These are phyloP conservation scores for Coelastrella sp. DNA, from an alignment of 139 green algal genomes.

Conservation along the genomic window DNA sequence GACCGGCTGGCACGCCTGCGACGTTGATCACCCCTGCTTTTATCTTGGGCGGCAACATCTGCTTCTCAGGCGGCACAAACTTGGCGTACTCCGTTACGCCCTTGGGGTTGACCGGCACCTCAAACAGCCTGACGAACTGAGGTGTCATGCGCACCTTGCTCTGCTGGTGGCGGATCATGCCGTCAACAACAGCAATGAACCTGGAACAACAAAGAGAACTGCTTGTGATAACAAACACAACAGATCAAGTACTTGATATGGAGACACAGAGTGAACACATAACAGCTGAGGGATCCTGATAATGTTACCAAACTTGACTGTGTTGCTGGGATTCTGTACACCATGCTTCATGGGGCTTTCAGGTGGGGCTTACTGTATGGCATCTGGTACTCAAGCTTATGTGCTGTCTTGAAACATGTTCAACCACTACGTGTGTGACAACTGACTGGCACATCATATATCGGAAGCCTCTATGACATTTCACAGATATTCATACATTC, in stretches of 20 bases:
- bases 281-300: too few species aligned
- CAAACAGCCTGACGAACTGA: slow-evolving; percentile 2
- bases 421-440: too few species aligned
- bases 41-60: slow-evolving; percentile 66
- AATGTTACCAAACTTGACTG: too few species aligned
- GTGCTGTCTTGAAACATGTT: background rate
- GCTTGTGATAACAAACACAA: background rate
- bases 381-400: too few species aligned
- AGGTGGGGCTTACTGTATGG: too few species aligned
- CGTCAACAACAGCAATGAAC: background rate
- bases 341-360: too few species aligned
- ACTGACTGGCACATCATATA: too few species aligned
- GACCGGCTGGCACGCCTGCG: too few species aligned
- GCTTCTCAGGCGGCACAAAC: slow-evolving; percentile 55
- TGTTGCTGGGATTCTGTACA: too few species aligned
- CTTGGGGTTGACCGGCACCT: slow-evolving; percentile 46
- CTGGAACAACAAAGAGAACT: background rate
- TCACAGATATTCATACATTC: too few species aligned
- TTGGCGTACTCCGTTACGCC: slow-evolving; percentile 65
- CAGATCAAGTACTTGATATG: background rate
- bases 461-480: too few species aligned
- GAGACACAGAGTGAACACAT: too few species aligned
- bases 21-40: slow-evolving; percentile 59
- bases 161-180: background rate
- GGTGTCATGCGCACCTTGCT: background rate